phyloP scores from a whole-genome alignment of 2,329 filamentous ascomycete species.

The Sarocladium brachiariae region DNA sequence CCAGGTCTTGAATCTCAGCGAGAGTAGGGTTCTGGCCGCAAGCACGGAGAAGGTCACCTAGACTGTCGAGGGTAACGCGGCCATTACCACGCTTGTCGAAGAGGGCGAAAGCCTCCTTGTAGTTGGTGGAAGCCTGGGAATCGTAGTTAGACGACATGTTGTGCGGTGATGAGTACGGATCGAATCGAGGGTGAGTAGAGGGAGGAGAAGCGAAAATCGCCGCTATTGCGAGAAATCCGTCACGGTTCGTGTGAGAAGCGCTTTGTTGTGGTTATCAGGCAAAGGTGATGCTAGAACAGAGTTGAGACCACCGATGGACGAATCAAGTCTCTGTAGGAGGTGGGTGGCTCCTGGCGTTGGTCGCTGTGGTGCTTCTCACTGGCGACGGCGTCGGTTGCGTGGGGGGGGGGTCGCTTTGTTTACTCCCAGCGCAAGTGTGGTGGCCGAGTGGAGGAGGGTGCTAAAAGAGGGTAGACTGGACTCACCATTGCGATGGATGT shows the following conservation, averaged over 20 bases:
- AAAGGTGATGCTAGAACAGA: neutral
- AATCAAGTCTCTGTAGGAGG: constrained; percentile 23
- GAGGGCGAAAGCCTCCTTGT: constrained; percentile 99
- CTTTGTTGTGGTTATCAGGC: constrained; percentile 1
- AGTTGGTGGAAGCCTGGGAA: constrained; percentile 78
- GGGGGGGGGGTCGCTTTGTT: constrained; percentile 20
- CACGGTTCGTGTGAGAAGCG: constrained; percentile 3
- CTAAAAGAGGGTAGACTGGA: constrained; percentile 13
- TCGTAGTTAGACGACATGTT: constrained; percentile 48
- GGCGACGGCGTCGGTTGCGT: neutral
- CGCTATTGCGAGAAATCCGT: neutral
- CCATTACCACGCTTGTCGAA: constrained; percentile 99
- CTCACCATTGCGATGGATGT: no score
- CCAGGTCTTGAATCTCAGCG: constrained; percentile 83
- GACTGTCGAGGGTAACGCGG: constrained; percentile 75
- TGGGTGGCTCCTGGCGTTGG: constrained; percentile 5
- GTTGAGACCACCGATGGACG: constrained; percentile 15
- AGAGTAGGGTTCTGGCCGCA: constrained; percentile 98
- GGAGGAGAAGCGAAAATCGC: neutral
- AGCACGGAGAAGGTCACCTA: constrained; percentile 90
- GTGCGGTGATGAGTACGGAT: constrained; percentile 9
- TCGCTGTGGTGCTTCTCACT: neutral
- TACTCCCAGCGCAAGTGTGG: constrained; percentile 17
- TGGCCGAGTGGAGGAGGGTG: constrained; percentile 23
- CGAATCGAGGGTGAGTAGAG: neutral